phyloP scores from a whole-genome alignment of 257 asterid genomes.

The Capsicum baccatum region DNA sequence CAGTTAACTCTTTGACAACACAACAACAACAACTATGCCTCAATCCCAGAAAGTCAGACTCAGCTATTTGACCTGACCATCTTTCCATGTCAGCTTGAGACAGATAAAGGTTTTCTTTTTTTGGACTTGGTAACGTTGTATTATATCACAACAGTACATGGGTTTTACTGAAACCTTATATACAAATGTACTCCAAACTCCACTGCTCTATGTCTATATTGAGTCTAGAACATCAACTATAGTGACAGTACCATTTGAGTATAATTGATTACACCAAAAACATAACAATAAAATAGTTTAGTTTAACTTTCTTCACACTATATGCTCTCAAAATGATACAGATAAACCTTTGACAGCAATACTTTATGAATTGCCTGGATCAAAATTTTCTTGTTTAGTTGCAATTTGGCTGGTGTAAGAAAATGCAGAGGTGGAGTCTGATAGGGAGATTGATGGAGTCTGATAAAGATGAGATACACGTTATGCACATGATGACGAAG shows the following conservation, averaged over 20 bases:
- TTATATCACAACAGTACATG: too few relatives aligned
- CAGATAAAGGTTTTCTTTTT: background rate
- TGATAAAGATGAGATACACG: background rate
- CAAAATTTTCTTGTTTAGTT: background rate
- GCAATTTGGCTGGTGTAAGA: background rate
- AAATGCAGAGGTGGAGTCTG: constrained; percentile 9
- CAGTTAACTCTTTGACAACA: background rate
- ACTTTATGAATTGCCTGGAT: background rate
- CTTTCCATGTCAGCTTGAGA: background rate
- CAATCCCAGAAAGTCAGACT: background rate
- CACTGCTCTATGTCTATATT: too few relatives aligned
- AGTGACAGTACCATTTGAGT: too few relatives aligned
- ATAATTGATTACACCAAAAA: too few relatives aligned
- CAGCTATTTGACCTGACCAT: constrained; percentile 2
- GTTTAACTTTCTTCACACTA: too few relatives aligned
- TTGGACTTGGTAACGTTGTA: too few relatives aligned
- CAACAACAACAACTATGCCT: background rate
- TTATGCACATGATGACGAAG: background rate
- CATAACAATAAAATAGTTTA: too few relatives aligned
- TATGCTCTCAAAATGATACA: background rate
- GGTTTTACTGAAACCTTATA: too few relatives aligned
- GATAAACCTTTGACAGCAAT: background rate
- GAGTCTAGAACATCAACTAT: too few relatives aligned
- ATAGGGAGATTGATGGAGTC: constrained; percentile 2
- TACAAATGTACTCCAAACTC: too few relatives aligned